These are phyloP conservation scores for Lactifluus piperatus DNA, from an alignment of 768 basidiomycete genomes.

Conservation along the genomic window DNA sequence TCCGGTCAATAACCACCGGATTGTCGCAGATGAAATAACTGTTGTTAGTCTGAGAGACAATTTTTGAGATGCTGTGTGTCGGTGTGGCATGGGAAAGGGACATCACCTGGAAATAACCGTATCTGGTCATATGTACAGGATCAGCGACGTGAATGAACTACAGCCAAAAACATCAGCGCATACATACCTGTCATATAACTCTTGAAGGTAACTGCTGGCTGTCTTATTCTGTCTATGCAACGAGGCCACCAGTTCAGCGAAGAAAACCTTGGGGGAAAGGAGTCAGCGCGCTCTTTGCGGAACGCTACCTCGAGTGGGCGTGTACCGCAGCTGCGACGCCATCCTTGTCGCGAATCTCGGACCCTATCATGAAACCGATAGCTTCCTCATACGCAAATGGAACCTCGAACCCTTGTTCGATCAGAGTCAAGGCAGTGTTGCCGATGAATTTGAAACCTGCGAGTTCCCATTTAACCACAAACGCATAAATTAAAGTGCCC, in stretches of 20 bases:
- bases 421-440: conserved; percentile 65
- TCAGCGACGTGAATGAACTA: neutral
- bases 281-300: neutral
- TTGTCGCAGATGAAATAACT: conserved; percentile 76
- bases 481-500: conserved; percentile 11
- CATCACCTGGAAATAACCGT: conserved; percentile 67
- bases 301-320: neutral
- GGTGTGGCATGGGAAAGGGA: neutral
- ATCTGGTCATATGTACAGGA: conserved; percentile 33
- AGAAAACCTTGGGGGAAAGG: conserved; percentile 45
- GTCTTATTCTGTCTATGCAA: conserved; percentile 46
- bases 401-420: conserved; percentile 50
- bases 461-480: neutral
- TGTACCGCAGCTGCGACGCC: conserved; percentile 73
- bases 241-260: conserved; percentile 55
- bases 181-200: conserved; percentile 49
- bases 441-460: conserved; percentile 87
- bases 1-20: conserved; percentile 50
- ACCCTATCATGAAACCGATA: conserved; percentile 85
- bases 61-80: neutral
- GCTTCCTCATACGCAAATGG: conserved; percentile 89
- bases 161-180: neutral
- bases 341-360: conserved; percentile 77
- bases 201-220: conserved; percentile 48
- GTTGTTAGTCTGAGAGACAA: conserved; percentile 53